Conservation (phyloP, 192 early-diverging fungal species). For the Chytriomyces sp. region DNA sequence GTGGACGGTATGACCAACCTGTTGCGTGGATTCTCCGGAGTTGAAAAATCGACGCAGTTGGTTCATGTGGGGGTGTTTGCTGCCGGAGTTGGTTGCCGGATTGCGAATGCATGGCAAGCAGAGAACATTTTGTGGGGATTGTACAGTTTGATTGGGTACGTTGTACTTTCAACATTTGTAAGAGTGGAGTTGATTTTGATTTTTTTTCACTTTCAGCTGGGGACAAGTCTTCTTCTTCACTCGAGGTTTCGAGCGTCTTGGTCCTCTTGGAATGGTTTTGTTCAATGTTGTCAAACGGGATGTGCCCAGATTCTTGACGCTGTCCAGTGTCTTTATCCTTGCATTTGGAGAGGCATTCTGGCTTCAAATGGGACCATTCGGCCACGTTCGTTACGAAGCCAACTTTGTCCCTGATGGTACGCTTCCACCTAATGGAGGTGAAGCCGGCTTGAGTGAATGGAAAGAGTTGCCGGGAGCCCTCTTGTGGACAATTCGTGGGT, state of each 20-base stretch:
- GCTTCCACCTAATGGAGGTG: neutral
- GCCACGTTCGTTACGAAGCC: neutral
- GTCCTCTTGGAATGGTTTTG: conserved; percentile 15
- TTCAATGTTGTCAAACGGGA: neutral
- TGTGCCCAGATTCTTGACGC: conserved; percentile 8
- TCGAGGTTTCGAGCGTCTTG: conserved; percentile 12
- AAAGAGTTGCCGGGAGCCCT: neutral
- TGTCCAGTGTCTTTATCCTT: conserved; percentile 8
- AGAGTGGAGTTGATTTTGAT: neutral
- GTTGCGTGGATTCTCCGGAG: neutral
- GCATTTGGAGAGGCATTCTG: conserved; percentile 27
- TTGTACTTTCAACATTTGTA: neutral
- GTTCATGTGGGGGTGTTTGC: neutral
- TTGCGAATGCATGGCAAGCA: conserved; percentile 1
- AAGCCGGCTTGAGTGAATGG: conserved; percentile 16
- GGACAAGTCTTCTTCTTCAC: conserved; percentile 22
- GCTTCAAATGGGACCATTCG: conserved; percentile 27
- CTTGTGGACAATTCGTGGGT: conserved; percentile 10
- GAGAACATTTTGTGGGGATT: conserved; percentile 28
- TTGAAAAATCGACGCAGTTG: conserved; percentile 1
- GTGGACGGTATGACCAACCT: neutral
- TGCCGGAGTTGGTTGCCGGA: neutral
- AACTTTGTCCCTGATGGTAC: neutral
- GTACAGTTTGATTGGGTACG: conserved; percentile 3
- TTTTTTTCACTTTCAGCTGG: conserved; percentile 4